Evolutionary conservation across 2,329 filamentous ascomycete species (phyloP).

Genomic region (Fusarium praegraminearum): DNA sequence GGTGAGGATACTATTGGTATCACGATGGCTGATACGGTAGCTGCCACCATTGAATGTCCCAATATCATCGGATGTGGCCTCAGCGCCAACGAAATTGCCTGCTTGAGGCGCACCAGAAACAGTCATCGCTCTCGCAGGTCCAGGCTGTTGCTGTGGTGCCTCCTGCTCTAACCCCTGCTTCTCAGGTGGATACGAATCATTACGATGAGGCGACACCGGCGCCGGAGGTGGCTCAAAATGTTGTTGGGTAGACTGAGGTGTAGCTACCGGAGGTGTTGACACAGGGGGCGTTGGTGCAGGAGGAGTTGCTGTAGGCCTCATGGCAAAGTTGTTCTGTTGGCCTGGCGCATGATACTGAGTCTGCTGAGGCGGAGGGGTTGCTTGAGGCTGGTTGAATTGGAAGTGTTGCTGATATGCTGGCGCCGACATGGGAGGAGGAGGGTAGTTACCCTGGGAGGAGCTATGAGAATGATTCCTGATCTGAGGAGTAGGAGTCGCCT

Average conservation of each 20-base stretch:
- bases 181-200: slow-evolving; percentile 47
- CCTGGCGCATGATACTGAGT: slow-evolving; percentile 44
- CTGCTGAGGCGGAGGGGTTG: slow-evolving; percentile 39
- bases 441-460: slow-evolving; percentile 34
- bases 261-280: slow-evolving; percentile 44
- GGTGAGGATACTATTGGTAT: slow-evolving; percentile 90
- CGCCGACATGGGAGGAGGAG: slow-evolving; percentile 42
- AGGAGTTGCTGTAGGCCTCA: slow-evolving; percentile 38
- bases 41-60: slow-evolving; percentile 98
- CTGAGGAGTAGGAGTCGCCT: slow-evolving; percentile 42
- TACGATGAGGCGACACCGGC: slow-evolving; percentile 40
- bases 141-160: slow-evolving; percentile 36
- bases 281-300: slow-evolving; percentile 45
- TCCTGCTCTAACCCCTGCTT: slow-evolving; percentile 46
- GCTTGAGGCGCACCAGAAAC: slow-evolving; percentile 57
- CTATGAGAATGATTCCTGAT: slow-evolving; percentile 43
- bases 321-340: slow-evolving; percentile 39
- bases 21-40: slow-evolving; percentile 91
- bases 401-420: slow-evolving; percentile 43
- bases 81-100: slow-evolving; percentile 72
- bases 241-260: slow-evolving; percentile 41
- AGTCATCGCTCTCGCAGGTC: slow-evolving; percentile 50
- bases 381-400: slow-evolving; percentile 44
- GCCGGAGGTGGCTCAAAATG: slow-evolving; percentile 47
- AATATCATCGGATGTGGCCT: slow-evolving; percentile 79